Base-by-base conservation (phyloP, 345 rosid genomes). In the Citrus medica region DNA sequence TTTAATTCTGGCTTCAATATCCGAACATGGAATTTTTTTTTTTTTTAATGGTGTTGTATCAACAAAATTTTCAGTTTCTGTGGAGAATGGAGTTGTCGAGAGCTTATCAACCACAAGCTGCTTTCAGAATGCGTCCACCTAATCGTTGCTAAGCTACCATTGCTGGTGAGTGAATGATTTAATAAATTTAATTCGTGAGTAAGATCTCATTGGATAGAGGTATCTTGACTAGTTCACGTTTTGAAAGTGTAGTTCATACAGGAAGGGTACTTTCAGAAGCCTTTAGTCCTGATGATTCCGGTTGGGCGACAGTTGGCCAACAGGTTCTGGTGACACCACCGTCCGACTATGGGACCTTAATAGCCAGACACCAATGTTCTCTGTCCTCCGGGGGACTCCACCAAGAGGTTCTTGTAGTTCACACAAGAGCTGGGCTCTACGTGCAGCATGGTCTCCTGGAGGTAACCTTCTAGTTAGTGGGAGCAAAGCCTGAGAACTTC, bases 301-400 rank as follows among this genome's bases (percentile, higher is more conserved):
- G 46, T 0, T 46, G 97, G 99, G 74, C 84, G 86, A 56, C 95
- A 87, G n/a, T 86, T 97, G 88, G 99, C 46, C 98, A 5, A 97
- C 94, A 88, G 98, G 98, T 74, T 97, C 98, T 3, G 98, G 98
- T 75, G 99, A 97, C 82, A 90, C 98, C 62, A 92, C 96, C 48
- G 97, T 94, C 79, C 87, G 98, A 71, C 81, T 93, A 59, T 94
- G 98, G 98, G 99, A 97, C 89, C 92, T 94, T 70, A 89, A 80
- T 74, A 94, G 93, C 32, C 94, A 97, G 83, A 92, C 98, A 65
- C 98, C 96, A 66, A 74, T 92, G 93, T 1, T 38, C 42, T 38
- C 42, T 38, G 42, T 38, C 42, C 10, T 38, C 42, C 42, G 2
- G 42, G 10, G 42, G 42, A 38, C 42, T 38, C 12, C 42, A 38